These are phyloP conservation scores for Solanum acaule DNA, from an alignment of 257 asterid species.

Conservation along the genomic window DNA sequence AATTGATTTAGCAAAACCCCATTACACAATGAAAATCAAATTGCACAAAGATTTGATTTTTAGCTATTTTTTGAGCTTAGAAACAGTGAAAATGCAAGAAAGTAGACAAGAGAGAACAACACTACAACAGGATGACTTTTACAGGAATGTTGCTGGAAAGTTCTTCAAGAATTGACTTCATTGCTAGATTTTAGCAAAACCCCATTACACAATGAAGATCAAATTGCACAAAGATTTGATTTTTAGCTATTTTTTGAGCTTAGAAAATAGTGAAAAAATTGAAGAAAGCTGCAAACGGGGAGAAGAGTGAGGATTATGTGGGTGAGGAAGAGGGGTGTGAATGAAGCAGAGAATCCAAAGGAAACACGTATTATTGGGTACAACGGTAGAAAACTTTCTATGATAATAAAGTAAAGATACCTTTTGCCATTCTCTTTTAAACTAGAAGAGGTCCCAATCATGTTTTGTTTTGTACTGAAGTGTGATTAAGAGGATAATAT, in stretches of 20 bases:
- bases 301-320: background rate
- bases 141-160: background rate
- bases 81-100: background rate
- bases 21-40: background rate
- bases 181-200: background rate
- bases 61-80: background rate
- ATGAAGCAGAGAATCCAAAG: conserved; percentile 43
- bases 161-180: conserved; percentile 29
- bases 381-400: conserved; percentile 50
- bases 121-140: background rate
- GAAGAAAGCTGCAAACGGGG: background rate
- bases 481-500: background rate
- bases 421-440: background rate
- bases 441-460: background rate
- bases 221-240: background rate
- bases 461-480: background rate
- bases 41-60: background rate
- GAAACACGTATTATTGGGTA: conserved; percentile 23
- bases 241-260: background rate
- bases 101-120: background rate
- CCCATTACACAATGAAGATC: background rate
- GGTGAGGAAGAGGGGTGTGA: conserved; percentile 6
- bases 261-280: background rate
- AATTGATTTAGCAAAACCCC: conserved; percentile 4
- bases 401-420: background rate